phyloP scores from a whole-genome alignment of 2,329 filamentous ascomycete species.

The Neopestalotiopsis rosae region DNA sequence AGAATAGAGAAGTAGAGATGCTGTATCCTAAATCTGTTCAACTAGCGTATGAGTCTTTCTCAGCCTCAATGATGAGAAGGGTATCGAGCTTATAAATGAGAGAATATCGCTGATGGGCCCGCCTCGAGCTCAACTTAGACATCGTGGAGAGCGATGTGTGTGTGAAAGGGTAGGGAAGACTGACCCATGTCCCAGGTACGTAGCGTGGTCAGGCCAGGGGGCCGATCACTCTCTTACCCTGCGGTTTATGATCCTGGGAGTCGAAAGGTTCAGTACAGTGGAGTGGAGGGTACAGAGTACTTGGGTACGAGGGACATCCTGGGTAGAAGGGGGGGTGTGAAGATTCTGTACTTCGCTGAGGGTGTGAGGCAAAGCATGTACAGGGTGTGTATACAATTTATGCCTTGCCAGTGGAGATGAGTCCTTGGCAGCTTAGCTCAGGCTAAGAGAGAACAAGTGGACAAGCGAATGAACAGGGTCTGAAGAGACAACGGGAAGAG shows the following conservation, averaged over 20 bases:
- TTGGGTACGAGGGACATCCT: background rate
- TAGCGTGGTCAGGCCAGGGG: background rate
- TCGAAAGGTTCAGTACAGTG: slow-evolving; percentile 2
- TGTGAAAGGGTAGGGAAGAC: slow-evolving; percentile 13
- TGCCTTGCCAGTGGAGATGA: slow-evolving; percentile 14
- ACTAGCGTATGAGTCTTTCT: slow-evolving; percentile 16
- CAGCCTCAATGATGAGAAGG: slow-evolving; percentile 20
- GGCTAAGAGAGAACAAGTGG: background rate
- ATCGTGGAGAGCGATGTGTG: slow-evolving; percentile 11
- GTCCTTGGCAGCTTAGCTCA: slow-evolving; percentile 8
- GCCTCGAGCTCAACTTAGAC: slow-evolving; percentile 14
- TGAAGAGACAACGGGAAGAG: background rate
- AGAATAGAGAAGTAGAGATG: slow-evolving; percentile 16
- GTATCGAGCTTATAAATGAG: slow-evolving; percentile 21
- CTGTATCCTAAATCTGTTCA: slow-evolving; percentile 20
- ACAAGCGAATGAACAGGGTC: slow-evolving; percentile 7
- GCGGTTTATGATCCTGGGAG: background rate
- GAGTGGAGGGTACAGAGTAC: slow-evolving; percentile 17
- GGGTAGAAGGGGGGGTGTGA: background rate
- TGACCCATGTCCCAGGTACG: slow-evolving; percentile 7
- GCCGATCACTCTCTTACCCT: slow-evolving; percentile 7
- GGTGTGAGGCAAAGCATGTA: background rate
- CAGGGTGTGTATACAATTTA: background rate
- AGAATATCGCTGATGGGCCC: slow-evolving; percentile 21
- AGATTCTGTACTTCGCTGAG: background rate